Base-by-base conservation (phyloP, 768 basidiomycete genomes). In the Trichaptum fuscoviolaceum region DNA sequence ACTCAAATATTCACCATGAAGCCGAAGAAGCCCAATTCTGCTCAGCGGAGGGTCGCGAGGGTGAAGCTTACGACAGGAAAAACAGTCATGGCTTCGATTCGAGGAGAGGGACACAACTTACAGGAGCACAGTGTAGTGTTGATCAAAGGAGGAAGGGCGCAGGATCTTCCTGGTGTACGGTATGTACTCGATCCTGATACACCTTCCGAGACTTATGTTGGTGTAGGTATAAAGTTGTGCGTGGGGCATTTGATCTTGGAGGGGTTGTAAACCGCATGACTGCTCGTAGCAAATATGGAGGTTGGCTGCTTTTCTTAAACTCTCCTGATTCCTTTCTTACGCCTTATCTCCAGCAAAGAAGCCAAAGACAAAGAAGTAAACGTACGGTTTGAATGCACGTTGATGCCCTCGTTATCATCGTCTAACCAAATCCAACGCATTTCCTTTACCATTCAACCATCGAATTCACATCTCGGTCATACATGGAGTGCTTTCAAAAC, bases 21-120 rank as follows among this genome's bases (percentile, higher is more conserved):
- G 71, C 97, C 97, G 25, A 97, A 95, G 82, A 99, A 99, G 75
- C 97, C 97, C 69, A 99, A 99, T 78, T 99, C 96, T 12, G 96
- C 96, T 42, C 95, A 97, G 74, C 93, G 97, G 68, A 99, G 98
- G 80, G 93, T 99, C 66, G 95, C 95, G 58, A 85, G 93, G 72
- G 89, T 99, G 70, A 96, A 96, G 80, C 82, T 99, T 65, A 85
- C 89, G 24, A 95, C 89, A 15, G 97, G 97, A 63, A 89, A 91
- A 76, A 89, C 88, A 58, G 83, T 95, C 69, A 91, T 91, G 82
- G 95, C 95, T 18, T 99, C 98, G 76, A 94, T 99, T 66, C 92
- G 91, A 59, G 97, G 97, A 71, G 97, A 99, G 74, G 97, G 97
- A 0, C 96, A 99, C 76, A 98, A 97, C 74, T 77, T 99, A 72